A percentile compares a stretch with the other conserved stretches of the same genome.
Conservation (phyloP, 1,139 yeast genomes). For the Suhomyces guaymorum region DNA sequence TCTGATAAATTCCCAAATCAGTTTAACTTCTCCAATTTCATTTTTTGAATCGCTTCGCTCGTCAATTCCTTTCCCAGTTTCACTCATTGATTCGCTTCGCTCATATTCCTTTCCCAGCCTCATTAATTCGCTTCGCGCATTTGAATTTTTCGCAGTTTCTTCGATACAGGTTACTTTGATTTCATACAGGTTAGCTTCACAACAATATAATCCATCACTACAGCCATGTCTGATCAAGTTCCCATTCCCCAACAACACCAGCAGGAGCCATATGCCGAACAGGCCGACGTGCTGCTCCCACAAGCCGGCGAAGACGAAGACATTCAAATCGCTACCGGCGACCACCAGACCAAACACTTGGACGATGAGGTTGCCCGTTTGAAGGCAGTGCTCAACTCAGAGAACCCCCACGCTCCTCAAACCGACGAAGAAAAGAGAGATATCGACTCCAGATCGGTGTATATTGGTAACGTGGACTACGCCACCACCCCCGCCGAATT, state of each 20-base stretch:
- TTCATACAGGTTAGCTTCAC: too few relatives aligned
- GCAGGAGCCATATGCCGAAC: slow-evolving; percentile 10
- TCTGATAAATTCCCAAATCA: too few relatives aligned
- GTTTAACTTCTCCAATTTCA: too few relatives aligned
- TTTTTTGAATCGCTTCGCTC: too few relatives aligned
- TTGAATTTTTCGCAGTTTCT: too few relatives aligned
- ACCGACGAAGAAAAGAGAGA: slow-evolving; percentile 42
- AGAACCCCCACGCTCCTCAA: slow-evolving; percentile 18
- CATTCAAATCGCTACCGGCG: slow-evolving; percentile 8
- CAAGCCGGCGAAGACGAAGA: slow-evolving; percentile 8
- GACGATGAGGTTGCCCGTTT: slow-evolving; percentile 21
- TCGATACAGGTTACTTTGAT: too few relatives aligned
- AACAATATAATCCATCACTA: too few relatives aligned
- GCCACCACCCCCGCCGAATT: slow-evolving; percentile 78
- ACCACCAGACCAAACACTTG: slow-evolving; percentile 14
- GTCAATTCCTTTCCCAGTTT: too few relatives aligned
- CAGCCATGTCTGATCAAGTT: slow-evolving; percentile 14
- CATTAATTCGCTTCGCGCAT: too few relatives aligned
- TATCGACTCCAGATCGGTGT: slow-evolving; percentile 74
- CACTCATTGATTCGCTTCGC: too few relatives aligned
- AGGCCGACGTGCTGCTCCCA: slow-evolving; percentile 8
- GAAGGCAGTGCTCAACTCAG: slow-evolving; percentile 18
- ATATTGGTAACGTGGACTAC: slow-evolving; percentile 86
- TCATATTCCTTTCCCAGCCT: too few relatives aligned
- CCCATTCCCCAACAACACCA: slow-evolving; percentile 19